phyloP scores from a whole-genome alignment of 768 basidiomycete genomes.

The Agaricus sinodeliciosus region DNA sequence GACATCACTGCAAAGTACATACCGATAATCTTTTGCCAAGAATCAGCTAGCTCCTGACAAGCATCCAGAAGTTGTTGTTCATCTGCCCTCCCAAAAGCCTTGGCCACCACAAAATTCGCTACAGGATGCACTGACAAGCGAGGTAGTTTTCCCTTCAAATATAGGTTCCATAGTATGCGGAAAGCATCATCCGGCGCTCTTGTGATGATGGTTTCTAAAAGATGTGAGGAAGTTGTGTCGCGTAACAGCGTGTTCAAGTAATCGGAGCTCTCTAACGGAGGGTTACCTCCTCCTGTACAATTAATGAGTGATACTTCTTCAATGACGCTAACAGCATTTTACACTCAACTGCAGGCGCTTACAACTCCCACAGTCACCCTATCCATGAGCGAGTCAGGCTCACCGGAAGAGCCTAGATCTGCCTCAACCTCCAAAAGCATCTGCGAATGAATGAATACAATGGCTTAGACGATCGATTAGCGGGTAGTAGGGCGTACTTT shows the following conservation, averaged over 20 bases:
- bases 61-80: conserved; percentile 46
- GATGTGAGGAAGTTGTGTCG: conserved; percentile 83
- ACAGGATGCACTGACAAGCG: conserved; percentile 82
- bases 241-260: conserved; percentile 78
- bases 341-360: conserved; percentile 49
- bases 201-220: conserved; percentile 75
- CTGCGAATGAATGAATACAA: conserved; percentile 29
- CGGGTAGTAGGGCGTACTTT: conserved; percentile 39
- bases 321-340: background rate
- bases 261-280: conserved; percentile 48
- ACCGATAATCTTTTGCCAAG: conserved; percentile 66
- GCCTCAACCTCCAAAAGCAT: conserved; percentile 81
- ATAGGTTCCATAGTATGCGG: conserved; percentile 62
- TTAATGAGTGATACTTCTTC: background rate
- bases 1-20: conserved; percentile 23
- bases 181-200: conserved; percentile 60
- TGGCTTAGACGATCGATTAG: too few relatives aligned
- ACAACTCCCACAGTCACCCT: conserved; percentile 72
- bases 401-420: conserved; percentile 49
- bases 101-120: conserved; percentile 90
- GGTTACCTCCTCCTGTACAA: conserved; percentile 3
- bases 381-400: conserved; percentile 74
- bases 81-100: conserved; percentile 61
- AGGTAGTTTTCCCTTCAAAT: conserved; percentile 68
- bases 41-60: conserved; percentile 50